phyloP scores from a whole-genome alignment of 345 rosid genomes.

The Turritis glabra region DNA sequence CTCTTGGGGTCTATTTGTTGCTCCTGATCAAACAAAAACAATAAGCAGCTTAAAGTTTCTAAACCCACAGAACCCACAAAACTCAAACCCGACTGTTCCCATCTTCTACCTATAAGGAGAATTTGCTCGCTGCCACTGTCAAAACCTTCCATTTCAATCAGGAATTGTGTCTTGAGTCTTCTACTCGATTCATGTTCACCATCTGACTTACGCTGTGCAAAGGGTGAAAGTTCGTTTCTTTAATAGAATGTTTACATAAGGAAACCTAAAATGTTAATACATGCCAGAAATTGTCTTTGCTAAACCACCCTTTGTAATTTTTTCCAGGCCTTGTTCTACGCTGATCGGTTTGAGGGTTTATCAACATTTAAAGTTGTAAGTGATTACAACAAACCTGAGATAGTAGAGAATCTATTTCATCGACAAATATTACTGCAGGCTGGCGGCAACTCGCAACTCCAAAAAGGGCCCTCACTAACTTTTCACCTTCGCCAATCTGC shows the following conservation, averaged over 20 bases:
- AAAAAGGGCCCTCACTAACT: constrained; percentile 95
- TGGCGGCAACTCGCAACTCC: constrained; percentile 99
- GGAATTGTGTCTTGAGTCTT: constrained; percentile 91
- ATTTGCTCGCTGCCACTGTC: constrained; percentile 86
- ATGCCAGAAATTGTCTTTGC: constrained; percentile 54
- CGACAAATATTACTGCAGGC: constrained; percentile 98
- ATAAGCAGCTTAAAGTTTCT: not conserved
- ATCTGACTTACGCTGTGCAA: constrained; percentile 91
- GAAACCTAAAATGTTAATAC: constrained; percentile 25
- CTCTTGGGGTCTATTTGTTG: constrained; percentile 98
- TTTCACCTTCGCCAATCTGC: constrained; percentile 99
- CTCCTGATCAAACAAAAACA: constrained; percentile 57
- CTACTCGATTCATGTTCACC: constrained; percentile 99
- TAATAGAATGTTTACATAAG: constrained; percentile 16
- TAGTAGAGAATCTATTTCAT: constrained; percentile 95
- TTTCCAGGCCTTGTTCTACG: not conserved
- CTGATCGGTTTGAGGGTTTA: not conserved
- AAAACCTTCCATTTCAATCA: constrained; percentile 98
- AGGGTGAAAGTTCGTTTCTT: constrained; percentile 10
- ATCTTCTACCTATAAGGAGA: constrained; percentile 82
- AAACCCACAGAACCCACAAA: constrained; percentile 5
- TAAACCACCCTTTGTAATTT: not conserved
- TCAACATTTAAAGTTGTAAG: not conserved
- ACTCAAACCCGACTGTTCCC: not conserved
- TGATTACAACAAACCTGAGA: constrained; percentile 69